Evolutionary conservation across 805 yeast species (phyloP), one percentile per base, ranked within the genome.

Genomic region (Ogataea paraovalis): DNA sequence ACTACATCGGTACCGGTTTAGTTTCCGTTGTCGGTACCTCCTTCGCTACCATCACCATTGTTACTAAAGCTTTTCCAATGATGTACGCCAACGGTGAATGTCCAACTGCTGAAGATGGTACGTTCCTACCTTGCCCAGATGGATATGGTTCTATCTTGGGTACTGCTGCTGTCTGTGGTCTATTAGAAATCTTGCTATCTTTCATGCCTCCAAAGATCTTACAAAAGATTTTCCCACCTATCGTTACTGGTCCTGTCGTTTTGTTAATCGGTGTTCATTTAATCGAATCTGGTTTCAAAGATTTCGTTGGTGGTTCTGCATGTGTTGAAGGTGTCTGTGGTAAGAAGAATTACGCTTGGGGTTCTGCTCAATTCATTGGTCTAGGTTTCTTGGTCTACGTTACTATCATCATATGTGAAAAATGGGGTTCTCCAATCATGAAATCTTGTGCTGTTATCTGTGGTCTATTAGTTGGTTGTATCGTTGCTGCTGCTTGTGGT

Each of bases 171-270:
- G 75, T 79, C 19, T 87, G 96, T 68, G 87, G 89, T 3, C 71
- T 91, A 33, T 59, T 90, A 19, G 95, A 87, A 71, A 74, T 91
- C 37, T 56, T 75, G 8, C 62, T 87, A 44, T 85, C 96, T 0
- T 90, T 91, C 64, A 65, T 84, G 56, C 97, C 97, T 10, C 81
- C 96, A 4, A 75, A 72, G 33, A 54, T 75, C 13, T 73, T 90
- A 54, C 89, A 86, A 65, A 80, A 74, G 50, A 59, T 87, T 32
- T 90, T 90, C 72, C 97, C 97, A 18, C 91, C 96, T 33, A 70
- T 88, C 45, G 97, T 91, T 51, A 90, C 96, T 25, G 97, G 97
- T 48, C 96, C 96, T 9, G 96, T 90, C 41, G 96, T 90, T 27
- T 67, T 90, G 46, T 74, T 90, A 30, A 89, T 90, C 60, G 97